Evolutionary conservation across 163 green algal species (phyloP).

Genomic region (Volvox carteri): DNA sequence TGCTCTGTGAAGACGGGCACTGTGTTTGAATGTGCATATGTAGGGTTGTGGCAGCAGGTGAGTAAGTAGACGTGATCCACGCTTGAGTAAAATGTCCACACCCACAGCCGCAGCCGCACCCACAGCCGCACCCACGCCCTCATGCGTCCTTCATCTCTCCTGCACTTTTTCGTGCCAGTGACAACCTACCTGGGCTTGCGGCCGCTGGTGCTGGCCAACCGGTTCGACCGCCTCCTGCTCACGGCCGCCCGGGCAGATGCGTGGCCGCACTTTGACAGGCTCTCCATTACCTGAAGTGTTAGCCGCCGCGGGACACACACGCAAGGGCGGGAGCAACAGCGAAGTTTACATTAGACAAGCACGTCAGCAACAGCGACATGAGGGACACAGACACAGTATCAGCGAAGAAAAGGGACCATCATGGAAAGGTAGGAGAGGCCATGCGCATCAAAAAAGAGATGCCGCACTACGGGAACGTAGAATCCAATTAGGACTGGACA

Average conservation of each 20-base stretch:
- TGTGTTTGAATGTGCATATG: too few relatives aligned
- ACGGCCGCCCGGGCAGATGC: not conserved
- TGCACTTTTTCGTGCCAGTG: not conserved
- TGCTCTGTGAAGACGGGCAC: too few relatives aligned
- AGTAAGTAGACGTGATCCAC: too few relatives aligned
- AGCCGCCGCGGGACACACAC: too few relatives aligned
- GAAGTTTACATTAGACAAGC: too few relatives aligned
- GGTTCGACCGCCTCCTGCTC: not conserved
- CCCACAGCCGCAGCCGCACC: not conserved
- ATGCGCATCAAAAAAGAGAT: too few relatives aligned
- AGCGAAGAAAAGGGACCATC: not conserved
- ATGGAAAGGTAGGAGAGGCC: not conserved
- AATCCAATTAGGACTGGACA: too few relatives aligned
- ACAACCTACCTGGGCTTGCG: not conserved
- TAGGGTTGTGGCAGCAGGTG: too few relatives aligned
- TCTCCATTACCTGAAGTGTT: slow-evolving; percentile 36
- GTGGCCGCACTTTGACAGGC: slow-evolving; percentile 12
- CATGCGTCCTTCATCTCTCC: not conserved
- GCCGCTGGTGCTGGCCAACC: not conserved
- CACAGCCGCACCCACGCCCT: not conserved
- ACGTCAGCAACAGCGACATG: too few relatives aligned
- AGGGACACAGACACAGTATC: not conserved
- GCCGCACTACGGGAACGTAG: too few relatives aligned
- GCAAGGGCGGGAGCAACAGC: too few relatives aligned
- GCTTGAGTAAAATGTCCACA: too few relatives aligned